These are phyloP conservation scores for Diutina neorugosa DNA, from an alignment of 1,139 yeast genomes.

Conservation along the genomic window DNA sequence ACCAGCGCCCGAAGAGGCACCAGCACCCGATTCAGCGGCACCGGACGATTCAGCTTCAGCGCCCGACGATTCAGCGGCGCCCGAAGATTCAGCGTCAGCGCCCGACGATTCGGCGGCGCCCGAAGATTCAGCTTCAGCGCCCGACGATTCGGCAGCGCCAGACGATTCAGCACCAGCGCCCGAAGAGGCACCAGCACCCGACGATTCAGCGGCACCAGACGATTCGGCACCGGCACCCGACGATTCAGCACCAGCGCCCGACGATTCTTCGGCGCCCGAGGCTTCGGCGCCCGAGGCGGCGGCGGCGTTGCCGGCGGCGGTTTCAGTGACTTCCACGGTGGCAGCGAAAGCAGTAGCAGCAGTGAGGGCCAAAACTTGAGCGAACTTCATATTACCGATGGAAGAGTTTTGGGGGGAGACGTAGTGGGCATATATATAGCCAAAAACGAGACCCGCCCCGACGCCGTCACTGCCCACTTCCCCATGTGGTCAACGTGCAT, in stretches of 20 bases:
- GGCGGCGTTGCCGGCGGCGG: not conserved
- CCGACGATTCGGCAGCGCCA: not conserved
- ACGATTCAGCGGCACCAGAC: not conserved
- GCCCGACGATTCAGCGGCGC: not conserved
- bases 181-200: not conserved
- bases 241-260: not conserved
- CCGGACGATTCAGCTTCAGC: not conserved
- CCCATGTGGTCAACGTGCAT: not conserved
- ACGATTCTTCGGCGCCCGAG: not conserved
- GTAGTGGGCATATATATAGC: not conserved
- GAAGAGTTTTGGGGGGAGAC: not conserved
- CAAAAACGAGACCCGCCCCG: not conserved
- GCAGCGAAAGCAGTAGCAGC: conserved; percentile 1
- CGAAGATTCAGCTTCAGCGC: not conserved
- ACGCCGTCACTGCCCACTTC: not conserved
- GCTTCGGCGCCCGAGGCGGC: not conserved
- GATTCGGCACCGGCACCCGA: not conserved
- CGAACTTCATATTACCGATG: conserved; percentile 1
- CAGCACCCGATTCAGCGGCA: not conserved
- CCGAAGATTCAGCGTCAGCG: not conserved
- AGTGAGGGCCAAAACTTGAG: conserved; percentile 2
- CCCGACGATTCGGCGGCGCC: not conserved
- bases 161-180: not conserved
- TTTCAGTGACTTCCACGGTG: not conserved
- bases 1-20: not conserved